Conservation (phyloP, 805 yeast species). For the Diddensiella santjacobensis region DNA sequence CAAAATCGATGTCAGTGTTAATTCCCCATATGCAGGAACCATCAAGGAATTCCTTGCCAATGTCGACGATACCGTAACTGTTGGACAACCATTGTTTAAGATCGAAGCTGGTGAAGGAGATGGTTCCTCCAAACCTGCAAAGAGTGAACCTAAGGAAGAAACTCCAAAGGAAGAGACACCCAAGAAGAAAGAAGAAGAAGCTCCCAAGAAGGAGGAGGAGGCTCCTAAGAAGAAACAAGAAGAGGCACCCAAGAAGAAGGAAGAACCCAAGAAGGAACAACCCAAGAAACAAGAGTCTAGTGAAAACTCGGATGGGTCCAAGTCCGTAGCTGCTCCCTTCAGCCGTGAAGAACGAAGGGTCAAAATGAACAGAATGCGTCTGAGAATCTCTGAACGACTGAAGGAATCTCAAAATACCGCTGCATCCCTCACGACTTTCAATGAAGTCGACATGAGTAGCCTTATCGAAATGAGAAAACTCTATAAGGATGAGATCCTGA, state of each 20-base stretch:
- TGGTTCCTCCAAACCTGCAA: conserved; percentile 31
- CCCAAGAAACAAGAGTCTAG: conserved; percentile 29
- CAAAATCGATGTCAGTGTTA: conserved; percentile 95
- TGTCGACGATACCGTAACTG: conserved; percentile 91
- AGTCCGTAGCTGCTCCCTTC: conserved; percentile 17
- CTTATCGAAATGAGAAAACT: conserved; percentile 90
- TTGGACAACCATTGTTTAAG: conserved; percentile 87
- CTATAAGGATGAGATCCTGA: conserved; percentile 94
- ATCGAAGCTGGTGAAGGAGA: conserved; percentile 77
- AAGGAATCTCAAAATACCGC: conserved; percentile 99
- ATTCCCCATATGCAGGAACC: conserved; percentile 89
- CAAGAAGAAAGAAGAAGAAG: conserved; percentile 29
- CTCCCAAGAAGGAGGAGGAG: conserved; percentile 19
- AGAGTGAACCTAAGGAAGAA: conserved; percentile 28
- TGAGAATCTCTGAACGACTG: conserved; percentile 97
- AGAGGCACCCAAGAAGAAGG: conserved; percentile 24
- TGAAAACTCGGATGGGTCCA: conserved; percentile 27
- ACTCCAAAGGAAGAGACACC: conserved; percentile 26
- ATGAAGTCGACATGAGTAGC: conserved; percentile 95
- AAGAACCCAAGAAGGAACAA: conserved; percentile 34
- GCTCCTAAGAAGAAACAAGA: conserved; percentile 20
- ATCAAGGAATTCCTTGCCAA: conserved; percentile 75
- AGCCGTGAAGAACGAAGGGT: conserved; percentile 80
- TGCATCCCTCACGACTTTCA: conserved; percentile 95
- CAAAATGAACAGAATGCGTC: conserved; percentile 99